These are phyloP conservation scores for Globisporangium yorkense DNA, from an alignment of 352 stramenopile genomes.

Conservation along the genomic window DNA sequence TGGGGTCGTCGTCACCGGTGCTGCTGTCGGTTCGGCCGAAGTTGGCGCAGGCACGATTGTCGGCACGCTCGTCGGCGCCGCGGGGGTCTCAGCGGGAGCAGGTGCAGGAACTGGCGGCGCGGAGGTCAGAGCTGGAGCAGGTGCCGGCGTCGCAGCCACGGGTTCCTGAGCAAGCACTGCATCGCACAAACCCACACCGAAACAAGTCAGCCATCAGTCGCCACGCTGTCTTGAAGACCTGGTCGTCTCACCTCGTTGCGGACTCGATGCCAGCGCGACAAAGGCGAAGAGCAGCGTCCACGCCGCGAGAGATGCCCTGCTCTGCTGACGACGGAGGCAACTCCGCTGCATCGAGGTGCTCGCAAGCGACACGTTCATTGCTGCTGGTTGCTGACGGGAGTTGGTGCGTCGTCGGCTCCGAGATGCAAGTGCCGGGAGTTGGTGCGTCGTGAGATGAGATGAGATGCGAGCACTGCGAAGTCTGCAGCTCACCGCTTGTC, in stretches of 20 bases:
- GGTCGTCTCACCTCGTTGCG: not conserved
- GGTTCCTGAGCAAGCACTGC: conserved; percentile 10
- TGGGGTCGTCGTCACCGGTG: not conserved
- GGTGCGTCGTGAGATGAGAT: too few species aligned
- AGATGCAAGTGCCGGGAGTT: too few species aligned
- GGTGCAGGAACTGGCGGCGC: not conserved
- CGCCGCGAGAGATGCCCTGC: not conserved
- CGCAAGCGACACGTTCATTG: too few species aligned
- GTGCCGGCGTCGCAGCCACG: too few species aligned
- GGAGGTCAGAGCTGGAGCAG: not conserved
- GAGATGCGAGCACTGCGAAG: too few species aligned
- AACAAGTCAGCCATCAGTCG: not conserved
- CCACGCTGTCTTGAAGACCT: not conserved
- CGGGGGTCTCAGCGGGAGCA: not conserved
- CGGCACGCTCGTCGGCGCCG: not conserved
- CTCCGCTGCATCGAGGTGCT: too few species aligned
- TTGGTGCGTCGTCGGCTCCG: too few species aligned
- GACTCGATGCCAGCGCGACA: conserved; percentile 1
- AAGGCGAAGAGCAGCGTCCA: conserved; percentile 7
- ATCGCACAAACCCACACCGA: not conserved
- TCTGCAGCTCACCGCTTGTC: not conserved
- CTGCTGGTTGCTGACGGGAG: too few species aligned
- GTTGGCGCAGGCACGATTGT: conserved; percentile 3
- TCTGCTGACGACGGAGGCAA: too few species aligned
- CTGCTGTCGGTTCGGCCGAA: conserved; percentile 2